These are phyloP conservation scores for Zygoascus ofunaensis DNA, from an alignment of 805 yeast species.

Conservation along the genomic window DNA sequence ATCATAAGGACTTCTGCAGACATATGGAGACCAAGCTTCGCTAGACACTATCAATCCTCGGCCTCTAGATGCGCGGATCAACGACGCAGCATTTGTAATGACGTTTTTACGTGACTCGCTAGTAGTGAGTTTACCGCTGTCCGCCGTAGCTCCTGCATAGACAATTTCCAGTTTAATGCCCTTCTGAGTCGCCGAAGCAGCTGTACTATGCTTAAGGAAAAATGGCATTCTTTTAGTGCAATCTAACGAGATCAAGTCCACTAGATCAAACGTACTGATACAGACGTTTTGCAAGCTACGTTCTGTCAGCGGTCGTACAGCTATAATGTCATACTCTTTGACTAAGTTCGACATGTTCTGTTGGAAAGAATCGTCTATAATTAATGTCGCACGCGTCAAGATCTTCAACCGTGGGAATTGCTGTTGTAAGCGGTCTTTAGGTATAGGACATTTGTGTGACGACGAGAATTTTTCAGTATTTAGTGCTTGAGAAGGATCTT, in stretches of 20 bases:
- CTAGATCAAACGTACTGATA: constrained; percentile 48
- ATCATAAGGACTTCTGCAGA: constrained; percentile 60
- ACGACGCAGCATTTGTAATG: constrained; percentile 61
- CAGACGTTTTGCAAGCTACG: constrained; percentile 68
- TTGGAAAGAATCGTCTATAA: constrained; percentile 68
- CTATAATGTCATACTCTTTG: constrained; percentile 61
- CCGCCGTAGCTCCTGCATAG: constrained; percentile 34
- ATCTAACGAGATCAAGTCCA: constrained; percentile 73
- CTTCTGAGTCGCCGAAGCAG: constrained; percentile 72
- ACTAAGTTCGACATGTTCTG: constrained; percentile 43
- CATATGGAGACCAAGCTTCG: constrained; percentile 50
- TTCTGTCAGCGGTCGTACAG: constrained; percentile 74
- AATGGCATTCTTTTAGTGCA: constrained; percentile 58
- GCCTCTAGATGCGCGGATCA: constrained; percentile 71
- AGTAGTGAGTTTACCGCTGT: constrained; percentile 12
- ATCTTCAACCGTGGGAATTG: constrained; percentile 37
- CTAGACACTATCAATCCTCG: constrained; percentile 73
- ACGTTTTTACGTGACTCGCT: constrained; percentile 46
- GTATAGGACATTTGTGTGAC: constrained; percentile 31
- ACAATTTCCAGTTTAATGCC: constrained; percentile 78
- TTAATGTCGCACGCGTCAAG: constrained; percentile 65
- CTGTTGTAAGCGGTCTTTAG: constrained; percentile 25
- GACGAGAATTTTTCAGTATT: constrained; percentile 15
- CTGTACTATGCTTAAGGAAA: constrained; percentile 71
- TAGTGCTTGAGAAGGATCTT: background rate